These are phyloP conservation scores for Leptomonas seymouri DNA, from an alignment of 208 protist genomes.

Conservation along the genomic window DNA sequence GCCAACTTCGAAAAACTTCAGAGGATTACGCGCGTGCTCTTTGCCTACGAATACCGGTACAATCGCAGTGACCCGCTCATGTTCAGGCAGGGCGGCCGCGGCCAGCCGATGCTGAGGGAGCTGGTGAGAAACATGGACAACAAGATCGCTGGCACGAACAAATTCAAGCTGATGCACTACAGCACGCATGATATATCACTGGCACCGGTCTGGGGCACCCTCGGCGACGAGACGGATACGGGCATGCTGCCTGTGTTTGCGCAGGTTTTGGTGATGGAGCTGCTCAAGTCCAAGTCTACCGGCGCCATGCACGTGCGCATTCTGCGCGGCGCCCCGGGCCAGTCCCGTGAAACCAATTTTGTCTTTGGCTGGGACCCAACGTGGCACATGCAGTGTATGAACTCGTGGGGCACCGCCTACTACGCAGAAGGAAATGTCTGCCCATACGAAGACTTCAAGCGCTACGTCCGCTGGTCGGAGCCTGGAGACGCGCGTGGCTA, in stretches of 20 bases:
- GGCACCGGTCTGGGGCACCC: constrained; percentile 41
- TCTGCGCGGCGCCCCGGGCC: constrained; percentile 48
- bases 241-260: constrained; percentile 69
- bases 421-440: constrained; percentile 46
- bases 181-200: constrained; percentile 61
- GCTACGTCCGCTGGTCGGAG: constrained; percentile 43
- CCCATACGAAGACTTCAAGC: constrained; percentile 55
- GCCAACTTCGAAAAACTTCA: constrained; percentile 43
- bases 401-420: constrained; percentile 41
- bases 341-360: constrained; percentile 42
- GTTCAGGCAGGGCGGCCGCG: constrained; percentile 48
- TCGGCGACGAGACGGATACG: constrained; percentile 43
- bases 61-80: constrained; percentile 39
- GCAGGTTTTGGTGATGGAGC: constrained; percentile 58
- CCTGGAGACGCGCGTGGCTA: constrained; percentile 41
- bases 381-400: constrained; percentile 58
- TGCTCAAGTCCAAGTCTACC: constrained; percentile 44
- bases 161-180: constrained; percentile 67
- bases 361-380: constrained; percentile 39
- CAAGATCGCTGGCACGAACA: constrained; percentile 31
- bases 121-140: constrained; percentile 46
- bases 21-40: constrained; percentile 28
- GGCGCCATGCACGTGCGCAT: constrained; percentile 42
- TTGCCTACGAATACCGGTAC: constrained; percentile 44
- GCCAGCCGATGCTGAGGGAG: constrained; percentile 46